Evolutionary conservation across 345 rosid genomes (phyloP), one percentile per base, ranked within the genome.

Genomic region (Stellera chamaejasme): DNA sequence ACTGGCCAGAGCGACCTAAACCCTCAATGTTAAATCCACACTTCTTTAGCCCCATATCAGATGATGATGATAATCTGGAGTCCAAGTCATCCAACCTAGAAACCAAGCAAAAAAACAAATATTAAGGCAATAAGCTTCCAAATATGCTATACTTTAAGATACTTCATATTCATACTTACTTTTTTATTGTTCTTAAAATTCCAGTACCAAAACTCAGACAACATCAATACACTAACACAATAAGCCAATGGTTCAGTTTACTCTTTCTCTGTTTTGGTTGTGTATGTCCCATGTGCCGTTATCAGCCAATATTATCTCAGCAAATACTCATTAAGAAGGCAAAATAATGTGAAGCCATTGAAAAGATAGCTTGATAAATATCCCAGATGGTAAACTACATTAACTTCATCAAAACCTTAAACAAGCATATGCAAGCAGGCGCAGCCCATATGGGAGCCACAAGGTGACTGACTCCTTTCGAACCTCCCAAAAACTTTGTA

Each of bases 61-160:
- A 79, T 27, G 95, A 52, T 56, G 92, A 76, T 3, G 97, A 78
- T 48, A 77, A 64, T 67, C 90, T 78, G 27, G 98, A 86, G 66
- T 89, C 97, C 94, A 89, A 76, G 73, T 88, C 91, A 36, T 93
- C 97, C 82, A 93, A 79, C 87, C 99, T 88, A 73, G 26, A 63
- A 68, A 65, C 39, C 57, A 52, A 54, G 7, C n/a, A 26, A 10
- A 53, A 70, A 54, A 0, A 59, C 56, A 36, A 60, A 36, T 5
- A 61, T 10, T 10, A 58, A 27, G 39, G 52, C 57, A 27, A 58
- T 13, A 54, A 12, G 52, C 23, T 56, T 49, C 28, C 13, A 45
- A 45, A 55, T 36, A 39, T 27, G 42, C n/a, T 43, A 49, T 10
- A 54, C 32, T 11, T 52, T 27, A 15, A 19, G 27, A 19, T 19